A percentile compares a stretch with the other conserved stretches of the same genome.
These are phyloP conservation scores for Asparagopsis taxiformis DNA, from an alignment of 31 red algal species.

Conservation along the genomic window DNA sequence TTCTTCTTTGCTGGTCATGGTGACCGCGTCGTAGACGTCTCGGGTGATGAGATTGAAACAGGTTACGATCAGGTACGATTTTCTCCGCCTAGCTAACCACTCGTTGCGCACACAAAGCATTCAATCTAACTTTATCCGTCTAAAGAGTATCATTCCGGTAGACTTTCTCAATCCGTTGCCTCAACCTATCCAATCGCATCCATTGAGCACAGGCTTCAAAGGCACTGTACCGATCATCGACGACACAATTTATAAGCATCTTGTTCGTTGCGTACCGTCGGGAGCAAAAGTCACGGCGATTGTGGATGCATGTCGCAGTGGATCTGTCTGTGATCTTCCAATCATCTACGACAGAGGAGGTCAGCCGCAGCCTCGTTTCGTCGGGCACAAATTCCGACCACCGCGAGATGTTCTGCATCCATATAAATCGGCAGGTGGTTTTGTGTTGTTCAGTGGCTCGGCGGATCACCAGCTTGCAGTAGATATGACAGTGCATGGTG, in stretches of 20 bases:
- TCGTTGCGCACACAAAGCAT: background rate
- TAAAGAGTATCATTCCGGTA: no score
- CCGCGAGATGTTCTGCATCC: constrained; percentile 13
- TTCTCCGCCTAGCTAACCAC: background rate
- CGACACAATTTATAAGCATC: constrained; percentile 53
- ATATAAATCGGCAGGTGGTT: constrained; percentile 43
- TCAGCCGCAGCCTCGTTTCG: constrained; percentile 5
- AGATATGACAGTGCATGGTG: constrained; percentile 43
- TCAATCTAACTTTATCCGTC: no score
- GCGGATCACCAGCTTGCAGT: constrained; percentile 49
- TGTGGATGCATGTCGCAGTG: constrained; percentile 59
- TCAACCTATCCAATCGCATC: no score
- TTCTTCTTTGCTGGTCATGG: constrained; percentile 75
- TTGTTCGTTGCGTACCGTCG: constrained; percentile 39
- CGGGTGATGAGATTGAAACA: constrained; percentile 65
- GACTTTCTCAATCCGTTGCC: no score
- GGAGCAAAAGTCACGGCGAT: constrained; percentile 64
- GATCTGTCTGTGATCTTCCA: constrained; percentile 63
- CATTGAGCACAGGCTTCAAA: no score
- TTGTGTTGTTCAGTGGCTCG: constrained; percentile 61
- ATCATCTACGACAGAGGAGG: constrained; percentile 27
- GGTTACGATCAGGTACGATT: constrained; percentile 57
- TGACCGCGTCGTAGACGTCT: constrained; percentile 40
- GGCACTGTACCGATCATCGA: constrained; percentile 44
- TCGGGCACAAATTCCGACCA: constrained; percentile 5